A percentile compares a stretch with the other conserved stretches of the same genome.
These are phyloP conservation scores for Leishmania tarentolae DNA, from an alignment of 208 protist species.

Conservation along the genomic window DNA sequence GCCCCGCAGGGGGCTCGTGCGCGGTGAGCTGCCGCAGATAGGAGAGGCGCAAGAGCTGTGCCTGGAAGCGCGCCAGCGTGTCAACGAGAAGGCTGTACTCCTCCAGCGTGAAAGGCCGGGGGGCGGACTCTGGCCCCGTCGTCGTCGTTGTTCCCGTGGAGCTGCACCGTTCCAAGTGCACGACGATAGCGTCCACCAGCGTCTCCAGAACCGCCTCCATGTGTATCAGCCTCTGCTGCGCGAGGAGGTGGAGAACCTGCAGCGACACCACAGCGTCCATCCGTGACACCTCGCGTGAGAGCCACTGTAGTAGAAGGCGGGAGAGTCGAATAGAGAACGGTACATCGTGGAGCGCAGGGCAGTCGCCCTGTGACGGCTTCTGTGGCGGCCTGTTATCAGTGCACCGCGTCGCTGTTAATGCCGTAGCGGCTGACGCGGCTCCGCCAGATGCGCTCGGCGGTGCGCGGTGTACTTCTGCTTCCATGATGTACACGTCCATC, in stretches of 20 bases:
- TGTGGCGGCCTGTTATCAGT: background rate
- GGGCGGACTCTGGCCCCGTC: background rate
- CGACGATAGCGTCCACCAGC: conserved; percentile 59
- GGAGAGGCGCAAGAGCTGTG: conserved; percentile 3
- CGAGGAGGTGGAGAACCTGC: conserved; percentile 60
- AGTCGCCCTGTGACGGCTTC: background rate
- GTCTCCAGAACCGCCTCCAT: conserved; percentile 54
- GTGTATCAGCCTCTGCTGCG: conserved; percentile 53
- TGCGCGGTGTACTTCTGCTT: conserved; percentile 7
- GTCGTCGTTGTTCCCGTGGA: background rate
- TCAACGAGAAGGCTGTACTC: conserved; percentile 46
- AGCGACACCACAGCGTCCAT: conserved; percentile 39
- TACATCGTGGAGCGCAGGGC: background rate
- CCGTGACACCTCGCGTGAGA: conserved; percentile 31
- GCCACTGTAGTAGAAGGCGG: conserved; percentile 41
- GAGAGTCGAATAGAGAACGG: conserved; percentile 32
- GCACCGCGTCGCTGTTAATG: background rate
- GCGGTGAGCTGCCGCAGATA: background rate
- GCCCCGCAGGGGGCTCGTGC: too few relatives aligned
- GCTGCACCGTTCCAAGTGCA: conserved; percentile 15
- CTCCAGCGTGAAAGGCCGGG: conserved; percentile 11
- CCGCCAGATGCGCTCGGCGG: background rate
- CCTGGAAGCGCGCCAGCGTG: conserved; percentile 55
- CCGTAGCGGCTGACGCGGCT: background rate
- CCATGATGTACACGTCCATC: conserved; percentile 31